These are phyloP conservation scores for Auricularia sp. DNA, from an alignment of 768 basidiomycete species.

Conservation along the genomic window DNA sequence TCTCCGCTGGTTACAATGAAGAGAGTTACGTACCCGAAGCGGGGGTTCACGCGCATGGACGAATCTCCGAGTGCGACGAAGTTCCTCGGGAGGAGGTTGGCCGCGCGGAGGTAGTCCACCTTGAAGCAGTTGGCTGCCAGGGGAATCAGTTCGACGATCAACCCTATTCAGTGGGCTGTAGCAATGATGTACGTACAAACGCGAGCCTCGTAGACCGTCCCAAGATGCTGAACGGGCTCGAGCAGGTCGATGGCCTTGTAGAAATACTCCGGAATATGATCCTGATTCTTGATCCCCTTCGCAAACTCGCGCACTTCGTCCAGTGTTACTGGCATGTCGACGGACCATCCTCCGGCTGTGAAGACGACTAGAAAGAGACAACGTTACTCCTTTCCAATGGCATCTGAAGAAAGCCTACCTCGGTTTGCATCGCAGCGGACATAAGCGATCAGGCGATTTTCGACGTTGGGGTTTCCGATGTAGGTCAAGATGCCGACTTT, in stretches of 20 bases:
- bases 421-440: neutral
- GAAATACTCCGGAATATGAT: slow-evolving; percentile 20
- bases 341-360: neutral
- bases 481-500: neutral
- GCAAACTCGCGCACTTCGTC: slow-evolving; percentile 1
- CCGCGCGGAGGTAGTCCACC: slow-evolving; percentile 1
- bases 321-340: neutral
- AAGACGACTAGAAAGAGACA: neutral
- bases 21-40: slow-evolving; percentile 8
- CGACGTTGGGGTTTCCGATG: neutral
- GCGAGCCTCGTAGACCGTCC: slow-evolving; percentile 3
- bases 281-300: neutral
- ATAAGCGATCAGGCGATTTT: neutral
- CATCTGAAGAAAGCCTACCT: slow-evolving; percentile 4
- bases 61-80: no score
- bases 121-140: slow-evolving; percentile 6
- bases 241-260: slow-evolving; percentile 20
- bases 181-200: neutral
- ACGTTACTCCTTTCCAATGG: no score
- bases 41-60: slow-evolving; percentile 3
- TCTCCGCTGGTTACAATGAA: neutral
- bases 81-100: no score
- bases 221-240: slow-evolving; percentile 16
- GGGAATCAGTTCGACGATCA: slow-evolving; percentile 6
- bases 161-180: no score